Percentiles rank a stretch among this genome's conserved stretches.
These are phyloP conservation scores for Chytridium lagenaria DNA, from an alignment of 371 early-diverging fungal genomes.

Conservation along the genomic window DNA sequence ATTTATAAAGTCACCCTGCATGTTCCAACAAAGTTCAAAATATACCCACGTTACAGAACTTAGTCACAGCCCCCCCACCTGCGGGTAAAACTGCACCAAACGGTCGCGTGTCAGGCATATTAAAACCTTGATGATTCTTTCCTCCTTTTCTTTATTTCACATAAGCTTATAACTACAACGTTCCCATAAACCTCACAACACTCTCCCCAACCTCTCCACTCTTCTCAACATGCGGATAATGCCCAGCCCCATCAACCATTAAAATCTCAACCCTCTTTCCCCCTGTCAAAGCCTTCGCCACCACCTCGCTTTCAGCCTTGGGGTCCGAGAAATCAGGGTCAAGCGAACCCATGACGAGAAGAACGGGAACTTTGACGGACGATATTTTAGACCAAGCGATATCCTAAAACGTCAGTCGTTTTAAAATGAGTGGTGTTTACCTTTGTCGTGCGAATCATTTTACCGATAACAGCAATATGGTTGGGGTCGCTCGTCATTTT, in stretches of 20 bases:
- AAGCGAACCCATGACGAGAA: constrained; percentile 27
- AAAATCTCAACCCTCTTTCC: background rate
- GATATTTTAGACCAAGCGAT: constrained; percentile 19
- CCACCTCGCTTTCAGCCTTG: constrained; percentile 16
- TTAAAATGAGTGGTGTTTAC: background rate
- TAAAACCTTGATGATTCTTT: too few relatives aligned
- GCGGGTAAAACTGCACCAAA: too few relatives aligned
- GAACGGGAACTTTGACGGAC: constrained; percentile 11
- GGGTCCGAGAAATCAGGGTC: constrained; percentile 35
- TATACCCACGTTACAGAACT: too few relatives aligned
- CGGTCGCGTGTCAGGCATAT: too few relatives aligned
- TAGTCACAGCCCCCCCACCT: too few relatives aligned
- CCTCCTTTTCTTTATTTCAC: too few relatives aligned
- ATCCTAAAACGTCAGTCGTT: background rate
- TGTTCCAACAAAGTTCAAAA: too few relatives aligned
- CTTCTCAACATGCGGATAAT: constrained; percentile 31
- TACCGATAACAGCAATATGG: constrained; percentile 22
- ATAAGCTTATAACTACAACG: too few relatives aligned
- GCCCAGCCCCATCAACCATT: constrained; percentile 30
- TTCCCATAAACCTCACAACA: background rate
- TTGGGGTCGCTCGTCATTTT: constrained; percentile 27
- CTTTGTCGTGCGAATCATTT: constrained; percentile 29
- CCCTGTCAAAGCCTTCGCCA: constrained; percentile 4
- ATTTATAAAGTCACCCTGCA: too few relatives aligned
- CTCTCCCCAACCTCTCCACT: background rate